Base-by-base conservation (phyloP, 257 asterid species). In the Gentiana macrophylla region DNA sequence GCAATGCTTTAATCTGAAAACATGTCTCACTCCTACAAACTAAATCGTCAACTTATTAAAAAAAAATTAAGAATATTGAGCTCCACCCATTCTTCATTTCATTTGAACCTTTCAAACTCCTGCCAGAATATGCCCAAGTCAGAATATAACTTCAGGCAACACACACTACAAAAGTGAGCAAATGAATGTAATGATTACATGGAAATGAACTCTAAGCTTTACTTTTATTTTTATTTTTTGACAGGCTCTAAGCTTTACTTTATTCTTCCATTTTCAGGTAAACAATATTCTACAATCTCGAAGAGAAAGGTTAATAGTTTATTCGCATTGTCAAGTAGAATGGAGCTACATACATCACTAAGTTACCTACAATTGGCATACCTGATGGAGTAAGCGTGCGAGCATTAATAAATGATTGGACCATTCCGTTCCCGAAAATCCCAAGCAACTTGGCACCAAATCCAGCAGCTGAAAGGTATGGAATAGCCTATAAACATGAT, bases 391-490 rank as follows among this genome's bases (percentile, higher is more conserved):
- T 64, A 66, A 91, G 88, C 35, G 98, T 86, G 15, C 94, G 89
- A 38, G 96, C 98, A 68, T 82, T 63, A 62, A 91, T 84, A 64
- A 91, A 91, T 15, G 98, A 91, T 64, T 91, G 98, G 76, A 91
- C 96, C 98, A 91, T 91, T 63, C 98, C 98, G 73, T 91, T 91
- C 53, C 92, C 92, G 69, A 91, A 91, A 59, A 91, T 86, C 43
- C 95, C 98, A 60, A 91, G 89, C 82, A 91, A 73, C 87, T 82
- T 84, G 62, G 98, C 98, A 67, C 98, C 98, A 74, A 91, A 91
- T 66, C 98, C 98, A 63, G 96, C 95, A 37, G 82, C 96, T 53
- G 96, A 91, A 73, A 91, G 96, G 77, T 80, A 62, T 52, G 89
- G 95, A 67, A 91, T 84, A 53, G 98, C 94, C 98, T 86, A 69